phyloP scores from a whole-genome alignment of 768 basidiomycete genomes.

The Crepidotus variabilis region DNA sequence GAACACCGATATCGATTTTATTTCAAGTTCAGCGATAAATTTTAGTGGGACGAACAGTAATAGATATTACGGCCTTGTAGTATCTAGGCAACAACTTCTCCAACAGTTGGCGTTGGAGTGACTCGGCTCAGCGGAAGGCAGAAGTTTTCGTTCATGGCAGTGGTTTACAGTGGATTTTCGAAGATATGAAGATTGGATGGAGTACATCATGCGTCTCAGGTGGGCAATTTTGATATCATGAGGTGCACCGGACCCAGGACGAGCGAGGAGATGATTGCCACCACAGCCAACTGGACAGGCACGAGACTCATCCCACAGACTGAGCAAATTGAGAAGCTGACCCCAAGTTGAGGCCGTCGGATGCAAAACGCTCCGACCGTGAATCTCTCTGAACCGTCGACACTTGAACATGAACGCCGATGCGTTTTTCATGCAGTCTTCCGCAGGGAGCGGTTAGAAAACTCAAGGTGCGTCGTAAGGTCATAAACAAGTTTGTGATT shows the following conservation, averaged over 20 bases:
- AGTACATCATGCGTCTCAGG: too few relatives aligned
- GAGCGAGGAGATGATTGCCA: not conserved
- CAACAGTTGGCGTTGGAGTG: too few relatives aligned
- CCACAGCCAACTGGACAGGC: not conserved
- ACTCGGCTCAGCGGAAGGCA: too few relatives aligned
- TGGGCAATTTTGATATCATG: not conserved
- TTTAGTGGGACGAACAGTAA: too few relatives aligned
- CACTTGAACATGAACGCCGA: not conserved
- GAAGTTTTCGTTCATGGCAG: too few relatives aligned
- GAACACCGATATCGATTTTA: not conserved
- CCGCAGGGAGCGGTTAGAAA: not conserved
- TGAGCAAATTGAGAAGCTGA: not conserved
- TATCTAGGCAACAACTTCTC: too few relatives aligned
- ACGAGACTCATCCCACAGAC: not conserved
- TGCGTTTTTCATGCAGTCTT: not conserved
- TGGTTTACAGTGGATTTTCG: too few relatives aligned
- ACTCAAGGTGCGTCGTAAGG: not conserved
- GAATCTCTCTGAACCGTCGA: too few relatives aligned
- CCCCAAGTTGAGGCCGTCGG: not conserved
- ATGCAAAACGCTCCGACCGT: not conserved
- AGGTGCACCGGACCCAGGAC: not conserved
- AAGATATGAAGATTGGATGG: too few relatives aligned
- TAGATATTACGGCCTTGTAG: too few relatives aligned
- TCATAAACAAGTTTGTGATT: too few relatives aligned
- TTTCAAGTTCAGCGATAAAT: too few relatives aligned